Conservation (phyloP, 805 yeast species). For the Suhomyces sp. region DNA sequence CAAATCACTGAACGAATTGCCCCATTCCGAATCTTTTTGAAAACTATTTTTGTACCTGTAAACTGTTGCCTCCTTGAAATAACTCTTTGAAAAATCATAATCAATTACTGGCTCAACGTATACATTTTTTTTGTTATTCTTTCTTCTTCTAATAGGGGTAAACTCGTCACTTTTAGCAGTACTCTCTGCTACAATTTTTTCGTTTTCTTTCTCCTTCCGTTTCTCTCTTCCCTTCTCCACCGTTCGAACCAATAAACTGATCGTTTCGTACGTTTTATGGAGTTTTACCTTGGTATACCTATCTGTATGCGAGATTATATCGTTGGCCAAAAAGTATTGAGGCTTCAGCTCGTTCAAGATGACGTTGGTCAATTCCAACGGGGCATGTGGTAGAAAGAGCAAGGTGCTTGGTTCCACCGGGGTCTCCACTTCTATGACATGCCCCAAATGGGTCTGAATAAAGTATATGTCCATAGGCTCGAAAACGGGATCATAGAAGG, state of each 20-base stretch:
- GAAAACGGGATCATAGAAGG: conserved; percentile 69
- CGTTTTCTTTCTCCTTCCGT: too few relatives aligned
- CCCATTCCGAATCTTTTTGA: conserved; percentile 41
- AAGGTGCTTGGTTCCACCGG: conserved; percentile 23
- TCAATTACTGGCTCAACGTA: conserved; percentile 31
- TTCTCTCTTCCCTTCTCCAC: conserved; percentile 7
- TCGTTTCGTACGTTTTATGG: conserved; percentile 40
- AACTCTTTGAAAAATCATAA: conserved; percentile 28
- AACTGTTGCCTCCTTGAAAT: conserved; percentile 28
- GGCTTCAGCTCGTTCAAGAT: conserved; percentile 38
- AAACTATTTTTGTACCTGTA: conserved; percentile 15
- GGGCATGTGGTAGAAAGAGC: conserved; percentile 77
- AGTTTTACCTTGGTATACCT: conserved; percentile 46
- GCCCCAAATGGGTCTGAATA: conserved; percentile 15
- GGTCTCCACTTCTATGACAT: conserved; percentile 8
- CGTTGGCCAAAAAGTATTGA: conserved; percentile 48
- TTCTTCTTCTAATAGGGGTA: conserved; percentile 18
- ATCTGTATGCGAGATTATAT: conserved; percentile 54
- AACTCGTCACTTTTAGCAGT: conserved; percentile 19
- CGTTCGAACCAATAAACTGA: conserved; percentile 40
- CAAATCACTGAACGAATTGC: conserved; percentile 53
- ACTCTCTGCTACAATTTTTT: conserved; percentile 2
- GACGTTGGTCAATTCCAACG: conserved; percentile 50
- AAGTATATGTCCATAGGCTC: conserved; percentile 41
- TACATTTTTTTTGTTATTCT: conserved; percentile 22